phyloP scores from a whole-genome alignment of 768 basidiomycete species.

The Lentinula raphanica region DNA sequence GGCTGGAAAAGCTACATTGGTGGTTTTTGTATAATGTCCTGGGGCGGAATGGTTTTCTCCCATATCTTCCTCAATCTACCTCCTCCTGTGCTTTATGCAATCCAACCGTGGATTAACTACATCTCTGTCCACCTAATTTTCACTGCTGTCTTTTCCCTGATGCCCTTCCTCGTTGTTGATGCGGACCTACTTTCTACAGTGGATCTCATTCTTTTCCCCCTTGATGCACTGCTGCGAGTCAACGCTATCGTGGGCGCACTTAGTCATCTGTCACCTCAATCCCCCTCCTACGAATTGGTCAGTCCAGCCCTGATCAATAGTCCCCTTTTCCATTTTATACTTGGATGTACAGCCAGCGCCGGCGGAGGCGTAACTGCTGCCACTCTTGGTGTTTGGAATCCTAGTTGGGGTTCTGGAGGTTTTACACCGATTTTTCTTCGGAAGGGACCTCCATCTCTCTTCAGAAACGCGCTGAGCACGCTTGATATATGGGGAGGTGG shows the following conservation, averaged over 20 bases:
- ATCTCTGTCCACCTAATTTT: constrained; percentile 38
- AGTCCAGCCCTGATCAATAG: constrained; percentile 33
- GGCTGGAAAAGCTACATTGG: constrained; percentile 40
- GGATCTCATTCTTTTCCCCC: constrained; percentile 42
- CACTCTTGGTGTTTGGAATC: constrained; percentile 38
- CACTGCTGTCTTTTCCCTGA: constrained; percentile 34
- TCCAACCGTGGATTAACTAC: constrained; percentile 44
- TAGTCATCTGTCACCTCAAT: constrained; percentile 26
- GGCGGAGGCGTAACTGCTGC: constrained; percentile 42
- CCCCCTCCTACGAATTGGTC: constrained; percentile 16
- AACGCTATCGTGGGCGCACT: constrained; percentile 34
- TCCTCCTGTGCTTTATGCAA: constrained; percentile 41
- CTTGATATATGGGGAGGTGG: constrained; percentile 51
- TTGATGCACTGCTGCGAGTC: constrained; percentile 45
- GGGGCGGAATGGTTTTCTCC: constrained; percentile 43
- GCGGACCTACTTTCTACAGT: constrained; percentile 24
- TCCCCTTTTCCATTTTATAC: constrained; percentile 39
- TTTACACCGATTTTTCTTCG: constrained; percentile 41
- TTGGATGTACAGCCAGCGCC: constrained; percentile 42
- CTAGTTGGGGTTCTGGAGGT: constrained; percentile 34
- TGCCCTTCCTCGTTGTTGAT: constrained; percentile 4
- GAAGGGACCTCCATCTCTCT: constrained; percentile 26
- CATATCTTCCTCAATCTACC: constrained; percentile 40
- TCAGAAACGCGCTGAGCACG: constrained; percentile 31
- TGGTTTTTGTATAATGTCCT: constrained; percentile 45